phyloP scores from a whole-genome alignment of 164 flowering plant genomes.

The Malania oleifera region DNA sequence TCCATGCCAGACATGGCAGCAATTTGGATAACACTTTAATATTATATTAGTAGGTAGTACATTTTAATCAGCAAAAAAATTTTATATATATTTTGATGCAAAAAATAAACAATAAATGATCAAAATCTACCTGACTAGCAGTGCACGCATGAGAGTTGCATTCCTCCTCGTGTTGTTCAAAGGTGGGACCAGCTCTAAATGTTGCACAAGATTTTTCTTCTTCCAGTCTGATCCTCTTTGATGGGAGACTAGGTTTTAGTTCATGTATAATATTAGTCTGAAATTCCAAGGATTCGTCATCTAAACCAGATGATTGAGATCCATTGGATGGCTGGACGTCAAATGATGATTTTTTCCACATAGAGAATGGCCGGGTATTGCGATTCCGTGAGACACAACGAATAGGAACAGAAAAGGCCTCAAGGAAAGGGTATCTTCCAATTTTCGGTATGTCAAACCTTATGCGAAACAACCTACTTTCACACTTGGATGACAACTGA shows the following conservation, averaged over 20 bases:
- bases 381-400: slow-evolving; percentile 70
- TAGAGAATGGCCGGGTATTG: slow-evolving; percentile 30
- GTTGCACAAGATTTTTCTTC: slow-evolving; percentile 32
- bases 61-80: no score
- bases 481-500: slow-evolving; percentile 94
- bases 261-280: slow-evolving; percentile 30
- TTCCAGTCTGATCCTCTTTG: slow-evolving; percentile 54
- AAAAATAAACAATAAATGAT: no score
- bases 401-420: slow-evolving; percentile 57
- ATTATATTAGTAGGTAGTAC: no score
- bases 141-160: slow-evolving; percentile 31
- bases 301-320: slow-evolving; percentile 33
- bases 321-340: slow-evolving; percentile 28
- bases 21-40: no score
- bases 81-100: no score
- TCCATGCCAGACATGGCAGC: no score
- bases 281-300: slow-evolving; percentile 35
- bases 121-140: slow-evolving; percentile 38
- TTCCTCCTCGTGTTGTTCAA: slow-evolving; percentile 33
- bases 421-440: slow-evolving; percentile 57
- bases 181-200: slow-evolving; percentile 16
- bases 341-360: slow-evolving; percentile 35
- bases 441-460: slow-evolving; percentile 45
- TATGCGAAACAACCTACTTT: slow-evolving; percentile 64
- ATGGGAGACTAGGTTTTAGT: slow-evolving; percentile 38